Evolutionary conservation across 495 filamentous ascomycete genomes (phyloP).

Genomic region (Xylaria flabelliformis): DNA sequence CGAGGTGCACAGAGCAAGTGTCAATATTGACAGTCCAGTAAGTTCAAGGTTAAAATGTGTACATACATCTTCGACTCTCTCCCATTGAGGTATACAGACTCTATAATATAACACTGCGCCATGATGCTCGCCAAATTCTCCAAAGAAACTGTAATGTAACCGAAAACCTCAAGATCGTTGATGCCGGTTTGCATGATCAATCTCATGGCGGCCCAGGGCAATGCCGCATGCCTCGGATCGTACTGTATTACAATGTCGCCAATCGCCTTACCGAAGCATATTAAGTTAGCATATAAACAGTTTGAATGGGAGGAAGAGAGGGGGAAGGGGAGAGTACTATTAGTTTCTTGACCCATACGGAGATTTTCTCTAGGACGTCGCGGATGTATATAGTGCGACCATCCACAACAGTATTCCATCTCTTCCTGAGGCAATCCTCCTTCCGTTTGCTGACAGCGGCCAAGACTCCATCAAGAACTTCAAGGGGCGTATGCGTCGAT

Average conservation of each 20-base stretch:
- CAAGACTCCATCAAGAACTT: neutral
- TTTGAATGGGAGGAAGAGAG: too few relatives aligned
- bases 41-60: neutral
- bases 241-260: neutral
- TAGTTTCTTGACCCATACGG: neutral
- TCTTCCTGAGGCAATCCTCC: neutral
- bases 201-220: conserved; percentile 4
- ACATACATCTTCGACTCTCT: neutral
- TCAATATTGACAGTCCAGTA: neutral
- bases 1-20: neutral
- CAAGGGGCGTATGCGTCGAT: neutral
- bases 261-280: neutral
- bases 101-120: neutral
- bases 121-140: neutral
- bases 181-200: conserved; percentile 10
- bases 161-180: neutral
- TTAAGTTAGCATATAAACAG: neutral
- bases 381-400: conserved; percentile 1
- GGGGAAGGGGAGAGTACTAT: neutral
- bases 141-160: neutral
- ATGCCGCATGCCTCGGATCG: neutral
- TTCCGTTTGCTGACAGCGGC: neutral
- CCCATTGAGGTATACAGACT: neutral
- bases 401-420: neutral
- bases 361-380: neutral